Base-by-base conservation (phyloP, 192 early-diverging fungal species). In the Helicostylum pulchrum region DNA sequence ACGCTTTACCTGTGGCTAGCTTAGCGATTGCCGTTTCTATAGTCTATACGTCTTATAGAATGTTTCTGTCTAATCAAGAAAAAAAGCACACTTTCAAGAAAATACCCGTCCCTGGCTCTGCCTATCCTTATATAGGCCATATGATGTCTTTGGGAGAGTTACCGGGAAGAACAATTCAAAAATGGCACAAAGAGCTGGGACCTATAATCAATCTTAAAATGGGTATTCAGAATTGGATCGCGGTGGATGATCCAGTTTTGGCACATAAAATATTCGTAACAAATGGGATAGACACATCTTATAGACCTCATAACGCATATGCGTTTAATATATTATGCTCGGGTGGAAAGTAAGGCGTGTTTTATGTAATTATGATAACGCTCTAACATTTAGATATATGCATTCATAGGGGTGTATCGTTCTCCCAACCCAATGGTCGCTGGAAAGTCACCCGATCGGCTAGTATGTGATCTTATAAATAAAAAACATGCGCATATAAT, bases 151-250 rank as follows among this genome's bases (percentile, higher is more conserved):
- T 62, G 14, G 30, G 46, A 0, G 31, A 36, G 1, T 14, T 32
- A 0, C 60, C 60, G 1, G 32, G 47, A 9, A 31, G 19, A 10
- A 26, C 21, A 30, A 15, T 62, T 2, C 14, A 32, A 0, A 5
- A 31, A 15, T 62, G 60, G 60, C 31, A 62, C 32, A 15, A 62
- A 49, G 17, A 62, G 17, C 11, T 49, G 21, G 36, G 36, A 2
- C 55, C 55, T 11, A 57, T 43, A 5, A 43, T 57, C 19, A 43
- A 36, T 2, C 8, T 57, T 20, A 36, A 43, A 11, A 57, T 57
- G 55, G 61, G 61, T 50, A 32, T 50, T 10, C 46, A 50, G 34
- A n/a, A 62, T 39, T 62, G 61, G 61, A 51, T 62, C 10, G 36
- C 50, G 46, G 32, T 62, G 14, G 19, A 30, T 11, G 61, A 62